Conservation (phyloP, 176 grass and related monocot species). For the Rhynchospora tenuis region DNA sequence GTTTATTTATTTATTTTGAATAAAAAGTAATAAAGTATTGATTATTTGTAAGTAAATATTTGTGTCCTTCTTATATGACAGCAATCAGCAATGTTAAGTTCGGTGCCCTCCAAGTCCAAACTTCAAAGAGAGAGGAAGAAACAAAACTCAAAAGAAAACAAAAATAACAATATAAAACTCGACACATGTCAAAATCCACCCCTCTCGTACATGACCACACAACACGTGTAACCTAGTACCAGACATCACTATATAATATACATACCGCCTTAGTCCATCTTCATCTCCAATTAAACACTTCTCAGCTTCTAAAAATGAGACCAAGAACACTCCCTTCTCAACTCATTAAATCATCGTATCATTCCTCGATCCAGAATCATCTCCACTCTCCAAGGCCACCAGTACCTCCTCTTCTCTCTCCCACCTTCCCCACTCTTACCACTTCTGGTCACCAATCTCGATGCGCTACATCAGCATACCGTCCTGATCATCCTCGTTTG, state of each 20-base stretch:
- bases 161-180: background rate
- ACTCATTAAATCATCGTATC: background rate
- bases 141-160: too few species aligned
- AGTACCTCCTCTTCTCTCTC: background rate
- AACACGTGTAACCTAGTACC: constrained; percentile 5
- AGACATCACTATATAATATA: background rate
- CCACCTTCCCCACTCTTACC: background rate
- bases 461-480: background rate
- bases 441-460: background rate
- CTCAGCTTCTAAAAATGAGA: background rate
- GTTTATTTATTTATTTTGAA: too few species aligned
- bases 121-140: too few species aligned
- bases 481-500: background rate
- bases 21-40: too few species aligned
- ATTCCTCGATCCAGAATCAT: background rate
- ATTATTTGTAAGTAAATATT: too few species aligned
- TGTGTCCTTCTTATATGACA: too few species aligned
- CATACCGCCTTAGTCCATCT: background rate
- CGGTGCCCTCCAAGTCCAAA: too few species aligned
- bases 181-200: background rate
- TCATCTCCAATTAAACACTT: background rate
- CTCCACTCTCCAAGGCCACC: background rate
- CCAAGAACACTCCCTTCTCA: background rate
- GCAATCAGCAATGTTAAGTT: too few species aligned
- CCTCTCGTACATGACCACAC: background rate